Conservation (phyloP, 2,329 filamentous ascomycete genomes). For the Endocalyx cinctus region DNA sequence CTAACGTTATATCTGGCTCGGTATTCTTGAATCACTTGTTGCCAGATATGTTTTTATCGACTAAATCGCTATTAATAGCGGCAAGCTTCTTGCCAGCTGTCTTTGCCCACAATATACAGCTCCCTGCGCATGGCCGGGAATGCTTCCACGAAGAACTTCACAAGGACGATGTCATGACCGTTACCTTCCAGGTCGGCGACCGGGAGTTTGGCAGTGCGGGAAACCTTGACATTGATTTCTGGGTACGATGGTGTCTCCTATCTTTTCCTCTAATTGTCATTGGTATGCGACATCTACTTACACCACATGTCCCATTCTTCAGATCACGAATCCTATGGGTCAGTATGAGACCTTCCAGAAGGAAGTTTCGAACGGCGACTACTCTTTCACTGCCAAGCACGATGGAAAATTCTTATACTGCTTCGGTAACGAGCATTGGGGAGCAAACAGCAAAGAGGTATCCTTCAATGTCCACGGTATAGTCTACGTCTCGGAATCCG, state of each 20-base stretch:
- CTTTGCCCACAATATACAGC: constrained; percentile 89
- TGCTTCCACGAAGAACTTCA: constrained; percentile 96
- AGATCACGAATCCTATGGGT: constrained; percentile 75
- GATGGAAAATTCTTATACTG: constrained; percentile 95
- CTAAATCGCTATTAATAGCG: constrained; percentile 45
- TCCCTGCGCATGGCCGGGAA: constrained; percentile 88
- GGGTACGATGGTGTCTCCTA: constrained; percentile 70
- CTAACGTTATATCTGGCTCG: too few species aligned
- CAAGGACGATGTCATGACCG: constrained; percentile 95
- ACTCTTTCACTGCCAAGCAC: constrained; percentile 77
- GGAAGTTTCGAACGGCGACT: constrained; percentile 82
- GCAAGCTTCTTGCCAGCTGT: constrained; percentile 45
- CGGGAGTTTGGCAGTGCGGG: constrained; percentile 91
- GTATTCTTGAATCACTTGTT: too few species aligned
- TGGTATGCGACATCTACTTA: background rate
- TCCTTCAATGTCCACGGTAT: constrained; percentile 99
- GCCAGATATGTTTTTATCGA: constrained; percentile 40
- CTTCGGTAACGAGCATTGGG: constrained; percentile 99
- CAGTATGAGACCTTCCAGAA: constrained; percentile 77
- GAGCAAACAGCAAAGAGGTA: constrained; percentile 92
- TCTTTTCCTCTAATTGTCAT: too few species aligned
- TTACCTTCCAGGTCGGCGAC: constrained; percentile 97
- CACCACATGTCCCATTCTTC: constrained; percentile 11
- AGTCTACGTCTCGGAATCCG: constrained; percentile 89
- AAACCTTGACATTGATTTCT: constrained; percentile 96